Evolutionary conservation across 2,329 filamentous ascomycete genomes (phyloP), one percentile per base, ranked within the genome.

Genomic region (Pseudomassariella vexata): DNA sequence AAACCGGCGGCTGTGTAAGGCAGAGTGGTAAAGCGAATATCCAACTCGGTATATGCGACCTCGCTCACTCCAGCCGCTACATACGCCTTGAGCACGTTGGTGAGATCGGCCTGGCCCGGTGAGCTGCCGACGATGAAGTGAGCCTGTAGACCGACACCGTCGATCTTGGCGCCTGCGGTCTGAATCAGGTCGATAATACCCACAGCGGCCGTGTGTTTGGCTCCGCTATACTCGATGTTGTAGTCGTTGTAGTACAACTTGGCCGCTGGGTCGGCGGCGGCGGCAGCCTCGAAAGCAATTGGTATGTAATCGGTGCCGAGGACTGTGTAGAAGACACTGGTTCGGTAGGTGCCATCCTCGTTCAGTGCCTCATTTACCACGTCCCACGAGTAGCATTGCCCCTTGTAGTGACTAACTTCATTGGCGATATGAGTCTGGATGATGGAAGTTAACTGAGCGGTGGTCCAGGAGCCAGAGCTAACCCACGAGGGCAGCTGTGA

Each of bases 311-410:
- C 62, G 9, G 66, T 65, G 15, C 75, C 74, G 12, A 81, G 65
- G 19, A 65, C 65, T 19, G 63, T 52, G 52, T 68, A 67, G 56
- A 76, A 82, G 39, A 78, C 63, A 34, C 55, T 63, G 36, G 60
- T 46, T 35, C 74, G 62, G 55, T 62, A 73, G 6, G 60, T 65
- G 10, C 73, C 74, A 42, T 72, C 66, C 14, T 80, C 76, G 36
- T 70, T 65, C 24, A 78, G 62, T 5, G 68, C 71, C 59, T 82
- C 77, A 50, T 82, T 82, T 16, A 80, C 66, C 0, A 82, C 77
- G 35, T 82, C 77, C 76, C 76, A 82, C 19, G 68, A 65, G 49
- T 74, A 73, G 53, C 76, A 79, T 43, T 72, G 62, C 34, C 73
- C 70, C 51, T 69, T 68, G 60, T 71, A 80, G 53, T 79, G 66